Evolutionary conservation across 768 basidiomycete genomes (phyloP), one percentile per base, ranked within the genome.

Genomic region (Fomitopsis serialis): DNA sequence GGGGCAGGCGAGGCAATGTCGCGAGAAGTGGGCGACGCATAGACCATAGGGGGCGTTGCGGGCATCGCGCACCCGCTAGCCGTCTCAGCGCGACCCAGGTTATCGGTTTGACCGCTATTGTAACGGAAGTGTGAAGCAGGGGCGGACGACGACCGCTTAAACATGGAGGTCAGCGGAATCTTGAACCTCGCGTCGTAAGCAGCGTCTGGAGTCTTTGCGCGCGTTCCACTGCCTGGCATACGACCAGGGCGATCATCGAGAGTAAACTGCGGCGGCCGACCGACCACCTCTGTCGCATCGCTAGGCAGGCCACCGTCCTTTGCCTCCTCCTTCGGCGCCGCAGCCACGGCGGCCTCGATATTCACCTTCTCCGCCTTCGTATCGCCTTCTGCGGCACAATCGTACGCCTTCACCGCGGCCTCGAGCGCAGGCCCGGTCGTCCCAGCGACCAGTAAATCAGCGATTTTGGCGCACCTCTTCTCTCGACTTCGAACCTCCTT

Each of bases 401-500:
- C 80, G 76, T 82, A 89, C 66, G 83, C 78, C 57, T 80, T 73
- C 47, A 89, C 76, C 7, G 85, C 86, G 2, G 66, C 68, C 61
- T 81, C 82, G 24, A 89, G 75, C 51, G 79, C 83, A 22, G 68
- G 62, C 1, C 87, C 87, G 57, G 72, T 81, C 66, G 85, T 84
- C 9, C 88, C 87, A 56, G 80, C 79, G 0, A 79, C 81, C 22
- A 89, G 73, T 19, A 88, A 69, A 43, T 79, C 76, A 5, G 83
- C 84, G 36, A 89, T 88, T 70, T 86, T 85, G 22, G 76, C 79
- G 56, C 81, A 80, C 32, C 87, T 74, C 59, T 74, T 78, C 64
- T 76, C 76, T 45, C 81, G 84, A 61, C 80, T 84, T 2, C 66
- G 29, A 72, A 75, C 60, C 63, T 69, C 74, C 34, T 71, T 73